Evolutionary conservation across 176 grass and related monocot species (phyloP).

Genomic region (Echinochloa phyllopogon): DNA sequence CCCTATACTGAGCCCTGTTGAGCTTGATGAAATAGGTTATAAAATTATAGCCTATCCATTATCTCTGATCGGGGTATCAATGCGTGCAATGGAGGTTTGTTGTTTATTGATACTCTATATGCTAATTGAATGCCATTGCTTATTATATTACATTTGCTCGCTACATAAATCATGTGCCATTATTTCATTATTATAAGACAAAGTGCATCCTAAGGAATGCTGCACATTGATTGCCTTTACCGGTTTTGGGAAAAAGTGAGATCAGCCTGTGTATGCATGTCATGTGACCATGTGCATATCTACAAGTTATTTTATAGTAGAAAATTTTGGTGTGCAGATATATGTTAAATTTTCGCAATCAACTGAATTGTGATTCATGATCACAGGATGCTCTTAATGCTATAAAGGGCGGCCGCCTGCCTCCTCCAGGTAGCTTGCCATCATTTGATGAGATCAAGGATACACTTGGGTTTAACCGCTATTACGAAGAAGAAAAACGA

Average conservation of each 20-base stretch:
- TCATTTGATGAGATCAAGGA: slow-evolving; percentile 98
- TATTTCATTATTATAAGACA: neutral
- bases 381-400: slow-evolving; percentile 80
- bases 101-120: neutral
- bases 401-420: slow-evolving; percentile 88
- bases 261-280: neutral
- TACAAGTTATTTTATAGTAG: neutral
- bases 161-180: neutral
- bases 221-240: neutral
- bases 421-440: slow-evolving; percentile 84
- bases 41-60: slow-evolving; percentile 86
- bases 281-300: neutral
- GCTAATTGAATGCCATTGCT: neutral
- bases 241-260: neutral
- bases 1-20: slow-evolving; percentile 84
- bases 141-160: neutral
- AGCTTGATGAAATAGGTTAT: slow-evolving; percentile 89
- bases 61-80: slow-evolving; percentile 91
- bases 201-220: neutral
- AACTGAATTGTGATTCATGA: slow-evolving; percentile 24
- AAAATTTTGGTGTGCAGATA: slow-evolving; percentile 13
- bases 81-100: slow-evolving; percentile 98
- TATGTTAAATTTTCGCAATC: neutral
- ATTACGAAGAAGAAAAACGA: slow-evolving; percentile 91
- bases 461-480: slow-evolving; percentile 85